Evolutionary conservation across 192 early-diverging fungal species (phyloP).

Genomic region (Podochytrium sp.): DNA sequence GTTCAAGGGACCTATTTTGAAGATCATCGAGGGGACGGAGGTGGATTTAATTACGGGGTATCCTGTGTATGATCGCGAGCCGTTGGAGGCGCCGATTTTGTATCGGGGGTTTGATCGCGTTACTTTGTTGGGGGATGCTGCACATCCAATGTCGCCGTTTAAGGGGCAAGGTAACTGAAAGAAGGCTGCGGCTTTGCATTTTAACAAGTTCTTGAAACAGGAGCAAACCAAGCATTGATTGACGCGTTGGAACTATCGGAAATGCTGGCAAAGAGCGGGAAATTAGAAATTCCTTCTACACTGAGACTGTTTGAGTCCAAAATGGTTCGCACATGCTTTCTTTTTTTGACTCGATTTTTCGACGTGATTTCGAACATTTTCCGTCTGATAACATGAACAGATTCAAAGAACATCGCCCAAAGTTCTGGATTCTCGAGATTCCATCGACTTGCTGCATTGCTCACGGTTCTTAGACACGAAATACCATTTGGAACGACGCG

Average conservation of each 20-base stretch:
- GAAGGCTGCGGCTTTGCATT: too few species aligned
- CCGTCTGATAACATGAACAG: neutral
- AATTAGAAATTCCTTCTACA: neutral
- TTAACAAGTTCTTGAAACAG: constrained; percentile 7
- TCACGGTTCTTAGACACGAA: constrained; percentile 4
- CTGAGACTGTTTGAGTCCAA: constrained; percentile 22
- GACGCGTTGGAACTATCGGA: constrained; percentile 29
- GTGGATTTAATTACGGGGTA: constrained; percentile 21
- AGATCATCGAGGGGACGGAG: constrained; percentile 1
- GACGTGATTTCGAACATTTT: too few species aligned
- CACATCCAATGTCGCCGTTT: constrained; percentile 29
- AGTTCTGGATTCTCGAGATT: constrained; percentile 22
- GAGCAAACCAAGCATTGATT: constrained; percentile 27
- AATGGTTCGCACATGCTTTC: constrained; percentile 10
- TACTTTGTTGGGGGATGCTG: constrained; percentile 19
- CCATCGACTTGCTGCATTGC: constrained; percentile 11
- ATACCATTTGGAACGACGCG: constrained; percentile 20
- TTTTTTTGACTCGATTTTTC: neutral
- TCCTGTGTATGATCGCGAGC: constrained; percentile 33
- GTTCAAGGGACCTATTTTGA: constrained; percentile 3
- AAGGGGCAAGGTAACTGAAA: constrained; percentile 19
- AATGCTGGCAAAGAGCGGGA: neutral
- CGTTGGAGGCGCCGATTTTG: neutral
- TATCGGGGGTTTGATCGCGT: neutral
- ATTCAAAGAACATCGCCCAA: constrained; percentile 19